phyloP scores from a whole-genome alignment of 352 stramenopile genomes.

The Globisporangium recalcitrans region DNA sequence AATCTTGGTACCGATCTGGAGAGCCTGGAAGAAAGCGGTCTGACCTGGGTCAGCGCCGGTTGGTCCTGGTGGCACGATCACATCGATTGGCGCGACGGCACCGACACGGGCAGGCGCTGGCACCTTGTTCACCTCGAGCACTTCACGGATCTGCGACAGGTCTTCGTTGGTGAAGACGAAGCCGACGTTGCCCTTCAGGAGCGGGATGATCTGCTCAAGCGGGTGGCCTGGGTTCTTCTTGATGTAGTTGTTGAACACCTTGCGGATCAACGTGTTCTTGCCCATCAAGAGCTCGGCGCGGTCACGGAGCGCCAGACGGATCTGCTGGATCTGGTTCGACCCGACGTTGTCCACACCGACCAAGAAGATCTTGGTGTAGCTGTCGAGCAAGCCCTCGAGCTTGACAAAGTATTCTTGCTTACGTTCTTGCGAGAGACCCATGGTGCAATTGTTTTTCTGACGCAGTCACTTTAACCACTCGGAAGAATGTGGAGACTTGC shows the following conservation, averaged over 20 bases:
- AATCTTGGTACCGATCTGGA: slow-evolving; percentile 99
- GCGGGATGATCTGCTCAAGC: slow-evolving; percentile 82
- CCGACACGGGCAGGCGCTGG: slow-evolving; percentile 96
- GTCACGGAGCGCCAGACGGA: slow-evolving; percentile 93
- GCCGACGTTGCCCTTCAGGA: slow-evolving; percentile 96
- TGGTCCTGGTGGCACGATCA: slow-evolving; percentile 95
- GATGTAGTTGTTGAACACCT: slow-evolving; percentile 96
- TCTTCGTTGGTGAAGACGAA: slow-evolving; percentile 99
- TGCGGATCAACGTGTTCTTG: slow-evolving; percentile 99
- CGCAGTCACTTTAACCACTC: slow-evolving; percentile 87
- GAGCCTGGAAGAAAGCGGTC: slow-evolving; percentile 99
- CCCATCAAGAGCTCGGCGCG: slow-evolving; percentile 98
- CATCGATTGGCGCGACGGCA: slow-evolving; percentile 92
- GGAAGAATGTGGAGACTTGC: slow-evolving; percentile 64
- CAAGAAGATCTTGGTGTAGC: slow-evolving; percentile 98
- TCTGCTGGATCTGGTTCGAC: slow-evolving; percentile 98
- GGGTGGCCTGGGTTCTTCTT: slow-evolving; percentile 97
- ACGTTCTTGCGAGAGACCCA: slow-evolving; percentile 95
- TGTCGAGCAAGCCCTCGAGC: slow-evolving; percentile 93
- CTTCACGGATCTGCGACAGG: slow-evolving; percentile 88
- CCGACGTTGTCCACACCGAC: slow-evolving; percentile 99
- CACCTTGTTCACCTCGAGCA: slow-evolving; percentile 88
- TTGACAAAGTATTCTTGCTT: slow-evolving; percentile 98
- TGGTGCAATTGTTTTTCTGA: slow-evolving; percentile 47
- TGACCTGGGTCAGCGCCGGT: slow-evolving; percentile 99